Base-by-base conservation (phyloP, 1,284 basidiomycete genomes). In the Peniophora sp. region DNA sequence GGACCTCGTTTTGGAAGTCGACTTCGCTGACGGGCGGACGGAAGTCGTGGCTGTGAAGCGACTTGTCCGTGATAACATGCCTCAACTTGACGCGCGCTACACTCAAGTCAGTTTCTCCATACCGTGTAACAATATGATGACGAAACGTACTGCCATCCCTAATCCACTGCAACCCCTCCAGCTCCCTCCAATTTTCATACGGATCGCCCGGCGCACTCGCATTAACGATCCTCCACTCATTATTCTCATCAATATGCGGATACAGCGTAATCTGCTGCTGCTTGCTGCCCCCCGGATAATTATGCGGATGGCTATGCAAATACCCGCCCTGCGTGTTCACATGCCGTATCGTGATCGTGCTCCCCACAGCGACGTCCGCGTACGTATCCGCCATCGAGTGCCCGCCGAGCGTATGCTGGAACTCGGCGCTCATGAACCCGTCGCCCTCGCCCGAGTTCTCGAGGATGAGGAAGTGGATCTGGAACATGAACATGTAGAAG, bases 181-280 rank as follows among this genome's bases (percentile, higher is more conserved):
- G 37, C 8, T 68, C 66, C 32, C 73, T 65, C 71, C 79, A 87
- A 56, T 87, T 78, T 53, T 74, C 77, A 43, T 74, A 70, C 2
- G 70, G 72, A 41, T 76, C 64, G 41, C 69, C 74, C 18, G 66
- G 62, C 9, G 86, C 15, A 20, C n/a, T 80, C 2, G 80, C 80
- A 60, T 92, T 93, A 61, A 86, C 64, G 55, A 98, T 77, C 24
- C 81, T 74, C 92, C 92, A 98, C 55, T 87, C 68, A 65, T 98
- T 98, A 75, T 98, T 98, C 23, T 79, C 73, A 63, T 98, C 97
- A 15, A 84, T 78, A 68, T 99, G 96, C 1, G 97, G 97, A 65
- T 99, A 99, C 24, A 99, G 83, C 0, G 96, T 99, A 58, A 99
- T 81, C 71, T 99, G 97, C 80, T 99, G 96, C 65, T 99, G 92